Conservation (phyloP, 306 rosid genomes). For the Ormosia semicastrata region DNA sequence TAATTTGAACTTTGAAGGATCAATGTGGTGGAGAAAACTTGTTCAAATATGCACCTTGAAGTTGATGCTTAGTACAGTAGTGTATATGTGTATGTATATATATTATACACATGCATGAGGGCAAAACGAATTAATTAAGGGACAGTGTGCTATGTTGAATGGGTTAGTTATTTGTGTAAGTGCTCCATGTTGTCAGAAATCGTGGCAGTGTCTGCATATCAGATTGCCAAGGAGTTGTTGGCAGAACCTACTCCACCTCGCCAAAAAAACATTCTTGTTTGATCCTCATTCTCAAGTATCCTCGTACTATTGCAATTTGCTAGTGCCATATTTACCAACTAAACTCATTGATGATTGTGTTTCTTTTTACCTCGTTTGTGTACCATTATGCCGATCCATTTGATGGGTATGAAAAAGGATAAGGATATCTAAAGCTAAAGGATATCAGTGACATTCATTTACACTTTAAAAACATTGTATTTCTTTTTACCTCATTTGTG, state of each 20-base stretch:
- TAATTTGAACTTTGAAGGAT: not conserved
- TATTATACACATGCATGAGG: not conserved
- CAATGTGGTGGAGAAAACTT: not conserved
- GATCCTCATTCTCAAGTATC: not conserved
- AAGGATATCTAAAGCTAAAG: too few relatives aligned
- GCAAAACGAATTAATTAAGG: not conserved
- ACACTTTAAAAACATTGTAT: too few relatives aligned
- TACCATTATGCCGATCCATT: not conserved
- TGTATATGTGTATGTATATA: not conserved
- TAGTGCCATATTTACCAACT: not conserved
- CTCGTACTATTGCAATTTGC: not conserved
- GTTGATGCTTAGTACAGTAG: not conserved
- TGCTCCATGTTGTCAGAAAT: not conserved
- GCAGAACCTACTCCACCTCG: conserved; percentile 9
- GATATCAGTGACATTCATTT: too few relatives aligned
- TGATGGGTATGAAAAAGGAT: not conserved
- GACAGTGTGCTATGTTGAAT: conserved; percentile 1
- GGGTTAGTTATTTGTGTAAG: conserved; percentile 24
- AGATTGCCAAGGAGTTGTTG: not conserved
- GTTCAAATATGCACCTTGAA: not conserved
- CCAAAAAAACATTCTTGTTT: not conserved
- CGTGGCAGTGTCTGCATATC: not conserved
- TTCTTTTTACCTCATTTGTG: not conserved
- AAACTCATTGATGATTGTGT: not conserved
- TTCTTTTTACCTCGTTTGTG: not conserved